These are phyloP conservation scores for Penicillium odoratum DNA, from an alignment of 495 filamentous ascomycete genomes.

Conservation along the genomic window DNA sequence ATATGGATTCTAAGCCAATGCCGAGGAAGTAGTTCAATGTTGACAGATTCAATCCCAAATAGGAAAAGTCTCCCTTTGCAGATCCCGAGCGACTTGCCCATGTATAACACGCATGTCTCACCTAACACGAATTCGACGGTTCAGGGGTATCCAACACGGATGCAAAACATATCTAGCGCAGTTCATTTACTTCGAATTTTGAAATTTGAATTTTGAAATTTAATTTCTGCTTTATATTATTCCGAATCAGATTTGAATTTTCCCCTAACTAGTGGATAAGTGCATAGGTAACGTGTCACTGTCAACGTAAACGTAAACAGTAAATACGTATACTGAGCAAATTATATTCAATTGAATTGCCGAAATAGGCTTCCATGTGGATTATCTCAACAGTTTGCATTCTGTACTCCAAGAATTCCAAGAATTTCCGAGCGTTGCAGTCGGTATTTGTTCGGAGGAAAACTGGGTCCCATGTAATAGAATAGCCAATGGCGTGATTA, in stretches of 20 bases:
- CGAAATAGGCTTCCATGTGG: not conserved
- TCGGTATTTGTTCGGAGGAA: constrained; percentile 38
- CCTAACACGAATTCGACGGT: constrained; percentile 1
- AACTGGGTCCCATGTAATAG: constrained; percentile 20
- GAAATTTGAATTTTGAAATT: too few relatives aligned
- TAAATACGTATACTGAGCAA: not conserved
- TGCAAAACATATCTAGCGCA: too few relatives aligned
- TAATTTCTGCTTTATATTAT: not conserved
- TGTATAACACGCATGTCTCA: constrained; percentile 20
- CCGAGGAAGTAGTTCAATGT: not conserved
- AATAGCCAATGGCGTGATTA: constrained; percentile 19
- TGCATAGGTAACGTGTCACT: not conserved
- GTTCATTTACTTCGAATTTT: too few relatives aligned
- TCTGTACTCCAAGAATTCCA: too few relatives aligned
- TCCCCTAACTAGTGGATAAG: not conserved
- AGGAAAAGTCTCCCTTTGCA: constrained; percentile 13
- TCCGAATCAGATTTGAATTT: not conserved
- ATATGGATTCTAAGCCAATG: not conserved
- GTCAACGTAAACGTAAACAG: not conserved
- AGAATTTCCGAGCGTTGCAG: constrained; percentile 2
- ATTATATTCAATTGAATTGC: not conserved
- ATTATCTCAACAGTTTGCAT: not conserved
- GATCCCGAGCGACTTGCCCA: constrained; percentile 9
- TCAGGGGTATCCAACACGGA: not conserved
- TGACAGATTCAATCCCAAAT: not conserved